These are phyloP conservation scores for Leccinum incarnatum DNA, from an alignment of 768 basidiomycete species.

Conservation along the genomic window DNA sequence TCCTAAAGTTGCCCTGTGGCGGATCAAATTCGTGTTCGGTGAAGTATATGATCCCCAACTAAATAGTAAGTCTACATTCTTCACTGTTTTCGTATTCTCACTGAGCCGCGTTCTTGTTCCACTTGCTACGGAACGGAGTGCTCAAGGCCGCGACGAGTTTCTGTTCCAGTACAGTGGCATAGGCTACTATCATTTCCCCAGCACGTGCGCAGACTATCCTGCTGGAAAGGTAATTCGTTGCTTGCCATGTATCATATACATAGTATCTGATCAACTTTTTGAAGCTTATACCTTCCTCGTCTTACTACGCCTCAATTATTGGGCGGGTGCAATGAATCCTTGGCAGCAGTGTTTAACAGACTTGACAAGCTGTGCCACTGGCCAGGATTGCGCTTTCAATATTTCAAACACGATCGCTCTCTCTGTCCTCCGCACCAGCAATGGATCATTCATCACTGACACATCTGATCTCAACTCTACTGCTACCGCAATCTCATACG, in stretches of 20 bases:
- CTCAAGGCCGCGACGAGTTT: too few species aligned
- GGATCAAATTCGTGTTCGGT: too few species aligned
- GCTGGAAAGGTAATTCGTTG: slow-evolving; percentile 3
- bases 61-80: too few species aligned
- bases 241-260: background rate
- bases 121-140: too few species aligned
- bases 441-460: background rate
- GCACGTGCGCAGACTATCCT: slow-evolving; percentile 1
- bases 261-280: slow-evolving; percentile 1
- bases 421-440: slow-evolving; percentile 14
- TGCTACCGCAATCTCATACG: slow-evolving; percentile 11
- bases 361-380: background rate
- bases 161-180: too few species aligned
- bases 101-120: too few species aligned
- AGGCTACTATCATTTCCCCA: too few species aligned
- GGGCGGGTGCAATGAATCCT: slow-evolving; percentile 4
- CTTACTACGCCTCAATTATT: background rate
- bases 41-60: too few species aligned
- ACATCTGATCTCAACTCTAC: background rate
- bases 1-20: too few species aligned
- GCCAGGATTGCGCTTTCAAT: slow-evolving; percentile 3
- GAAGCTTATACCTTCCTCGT: slow-evolving; percentile 1
- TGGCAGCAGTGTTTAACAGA: slow-evolving; percentile 13
- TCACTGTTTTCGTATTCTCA: too few species aligned
- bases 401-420: slow-evolving; percentile 11